Percentiles rank a stretch among this genome's conserved stretches.
phyloP scores from a whole-genome alignment of 2,329 filamentous ascomycete species.

The Grosmannia penicillata region DNA sequence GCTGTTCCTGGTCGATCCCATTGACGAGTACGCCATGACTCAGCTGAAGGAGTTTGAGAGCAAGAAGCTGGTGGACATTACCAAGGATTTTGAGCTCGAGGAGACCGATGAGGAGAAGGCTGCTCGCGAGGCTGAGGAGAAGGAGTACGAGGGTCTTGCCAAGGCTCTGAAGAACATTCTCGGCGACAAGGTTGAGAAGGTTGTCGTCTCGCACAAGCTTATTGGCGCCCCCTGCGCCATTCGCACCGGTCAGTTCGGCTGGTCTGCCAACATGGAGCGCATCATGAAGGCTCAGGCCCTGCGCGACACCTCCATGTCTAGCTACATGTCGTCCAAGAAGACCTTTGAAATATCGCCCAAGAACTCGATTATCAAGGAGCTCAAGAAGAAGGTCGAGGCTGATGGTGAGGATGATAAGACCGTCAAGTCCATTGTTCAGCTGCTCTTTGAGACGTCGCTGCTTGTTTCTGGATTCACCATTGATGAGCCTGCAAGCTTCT shows the following conservation, averaged over 20 bases:
- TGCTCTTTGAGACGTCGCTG: conserved; percentile 97
- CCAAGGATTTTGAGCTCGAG: conserved; percentile 99
- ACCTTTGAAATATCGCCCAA: conserved; percentile 99
- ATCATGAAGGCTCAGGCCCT: conserved; percentile 99
- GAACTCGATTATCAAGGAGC: conserved; percentile 94
- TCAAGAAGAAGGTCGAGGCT: conserved; percentile 97
- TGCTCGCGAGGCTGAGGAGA: conserved; percentile 87
- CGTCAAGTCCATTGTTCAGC: conserved; percentile 97
- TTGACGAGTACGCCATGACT: conserved; percentile 98
- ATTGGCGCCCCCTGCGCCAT: conserved; percentile 90
- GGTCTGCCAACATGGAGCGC: conserved; percentile 99
- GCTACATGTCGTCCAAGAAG: conserved; percentile 99
- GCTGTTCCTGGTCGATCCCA: conserved; percentile 97
- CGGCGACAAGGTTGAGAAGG: conserved; percentile 99
- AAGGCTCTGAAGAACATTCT: conserved; percentile 99
- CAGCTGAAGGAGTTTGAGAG: conserved; percentile 99
- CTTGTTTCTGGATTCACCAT: conserved; percentile 99
- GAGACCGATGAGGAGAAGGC: conserved; percentile 99
- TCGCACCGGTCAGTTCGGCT: conserved; percentile 98
- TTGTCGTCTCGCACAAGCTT: conserved; percentile 97
- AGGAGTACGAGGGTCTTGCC: conserved; percentile 88
- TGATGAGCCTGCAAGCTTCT: conserved; percentile 93
- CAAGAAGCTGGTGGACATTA: conserved; percentile 99
- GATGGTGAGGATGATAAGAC: conserved; percentile 98
- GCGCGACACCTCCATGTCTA: conserved; percentile 98